These are phyloP conservation scores for Chrysoporthe cubensis DNA, from an alignment of 2,329 filamentous ascomycete genomes.

Conservation along the genomic window DNA sequence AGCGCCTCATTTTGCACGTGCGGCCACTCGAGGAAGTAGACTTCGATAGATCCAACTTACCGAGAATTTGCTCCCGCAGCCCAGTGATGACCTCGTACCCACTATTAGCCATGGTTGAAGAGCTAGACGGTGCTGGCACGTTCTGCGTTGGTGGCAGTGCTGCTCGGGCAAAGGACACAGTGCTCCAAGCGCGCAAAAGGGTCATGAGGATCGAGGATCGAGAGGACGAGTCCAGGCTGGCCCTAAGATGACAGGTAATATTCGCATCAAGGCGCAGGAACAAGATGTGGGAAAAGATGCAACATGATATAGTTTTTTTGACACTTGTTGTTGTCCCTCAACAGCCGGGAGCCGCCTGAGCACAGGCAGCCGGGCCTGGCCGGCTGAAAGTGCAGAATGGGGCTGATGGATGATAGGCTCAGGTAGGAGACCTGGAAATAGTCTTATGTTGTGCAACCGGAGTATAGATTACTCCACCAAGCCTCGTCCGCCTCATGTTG, in stretches of 20 bases:
- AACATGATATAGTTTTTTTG: not conserved
- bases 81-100: conserved; percentile 16
- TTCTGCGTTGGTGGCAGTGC: not conserved
- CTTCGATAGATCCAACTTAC: conserved; percentile 6
- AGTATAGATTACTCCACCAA: not conserved
- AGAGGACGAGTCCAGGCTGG: not conserved
- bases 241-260: not conserved
- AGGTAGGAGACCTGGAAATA: not conserved
- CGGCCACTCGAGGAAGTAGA: not conserved
- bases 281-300: conserved; percentile 6
- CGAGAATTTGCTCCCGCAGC: conserved; percentile 23
- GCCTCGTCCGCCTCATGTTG: conserved; percentile 7
- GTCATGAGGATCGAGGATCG: conserved; percentile 19
- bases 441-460: conserved; percentile 4
- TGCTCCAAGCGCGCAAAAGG: conserved; percentile 16
- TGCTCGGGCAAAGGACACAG: conserved; percentile 16
- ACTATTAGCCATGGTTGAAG: conserved; percentile 7
- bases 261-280: conserved; percentile 14
- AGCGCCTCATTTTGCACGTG: not conserved
- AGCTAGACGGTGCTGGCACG: not conserved
- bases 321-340: not conserved
- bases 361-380: not conserved
- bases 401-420: conserved; percentile 2
- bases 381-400: not conserved
- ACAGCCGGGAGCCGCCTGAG: not conserved